Conservation (phyloP, 2,329 filamentous ascomycete genomes). For the Hypoxylon sp. region DNA sequence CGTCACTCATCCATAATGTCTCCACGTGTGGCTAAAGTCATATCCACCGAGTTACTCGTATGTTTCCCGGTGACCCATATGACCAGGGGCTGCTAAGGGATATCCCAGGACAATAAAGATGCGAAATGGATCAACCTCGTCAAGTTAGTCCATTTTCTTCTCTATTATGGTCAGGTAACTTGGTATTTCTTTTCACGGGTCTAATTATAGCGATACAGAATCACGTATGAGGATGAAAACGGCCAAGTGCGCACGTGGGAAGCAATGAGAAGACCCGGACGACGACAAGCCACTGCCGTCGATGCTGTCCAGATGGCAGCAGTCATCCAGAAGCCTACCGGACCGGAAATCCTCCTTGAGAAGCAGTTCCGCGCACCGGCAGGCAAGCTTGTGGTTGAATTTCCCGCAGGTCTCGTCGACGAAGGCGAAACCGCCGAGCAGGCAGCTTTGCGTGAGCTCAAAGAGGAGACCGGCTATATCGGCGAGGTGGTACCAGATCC, state of each 20-base stretch:
- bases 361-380: constrained; percentile 52
- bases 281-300: constrained; percentile 42
- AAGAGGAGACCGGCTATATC: constrained; percentile 52
- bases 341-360: constrained; percentile 48
- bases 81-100: constrained; percentile 1
- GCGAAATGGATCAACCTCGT: constrained; percentile 46
- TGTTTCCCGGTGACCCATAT: constrained; percentile 10
- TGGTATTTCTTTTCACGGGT: too few species aligned
- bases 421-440: constrained; percentile 49
- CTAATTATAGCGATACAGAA: constrained; percentile 31
- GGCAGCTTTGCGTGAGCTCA: constrained; percentile 51
- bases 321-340: constrained; percentile 35
- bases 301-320: constrained; percentile 46
- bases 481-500: constrained; percentile 44
- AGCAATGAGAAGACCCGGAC: constrained; percentile 40
- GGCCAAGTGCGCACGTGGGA: constrained; percentile 45
- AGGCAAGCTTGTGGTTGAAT: constrained; percentile 51
- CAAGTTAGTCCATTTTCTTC: too few species aligned
- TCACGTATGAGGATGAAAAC: constrained; percentile 44
- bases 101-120: constrained; percentile 44
- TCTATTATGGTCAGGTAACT: too few species aligned
- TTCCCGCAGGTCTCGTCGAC: constrained; percentile 52
- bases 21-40: constrained; percentile 33
- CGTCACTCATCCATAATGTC: constrained; percentile 30
- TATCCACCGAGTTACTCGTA: constrained; percentile 45